Conservation (phyloP, 192 early-diverging fungal species). For the Dispira simplex region DNA sequence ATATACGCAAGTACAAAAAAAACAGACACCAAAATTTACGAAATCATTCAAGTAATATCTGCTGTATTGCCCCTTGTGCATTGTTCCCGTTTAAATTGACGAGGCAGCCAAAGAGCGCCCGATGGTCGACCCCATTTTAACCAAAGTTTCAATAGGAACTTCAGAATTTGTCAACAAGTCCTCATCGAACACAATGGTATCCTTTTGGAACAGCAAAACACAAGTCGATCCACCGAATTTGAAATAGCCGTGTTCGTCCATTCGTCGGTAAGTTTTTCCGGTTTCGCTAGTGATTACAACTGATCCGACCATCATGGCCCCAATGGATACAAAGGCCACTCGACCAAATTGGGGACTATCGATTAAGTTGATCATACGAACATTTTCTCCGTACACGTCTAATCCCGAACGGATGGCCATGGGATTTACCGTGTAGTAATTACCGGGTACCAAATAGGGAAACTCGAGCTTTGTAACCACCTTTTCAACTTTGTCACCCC, state of each 20-base stretch:
- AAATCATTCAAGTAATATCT: too few species aligned
- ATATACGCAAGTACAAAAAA: too few species aligned
- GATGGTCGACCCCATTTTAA: slow-evolving; percentile 30
- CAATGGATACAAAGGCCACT: slow-evolving; percentile 52
- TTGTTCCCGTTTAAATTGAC: too few species aligned
- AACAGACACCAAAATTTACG: too few species aligned
- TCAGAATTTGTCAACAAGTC: slow-evolving; percentile 50
- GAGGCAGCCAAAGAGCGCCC: slow-evolving; percentile 11
- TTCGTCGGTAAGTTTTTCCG: slow-evolving; percentile 28
- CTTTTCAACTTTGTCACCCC: not conserved
- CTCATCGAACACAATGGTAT: slow-evolving; percentile 41
- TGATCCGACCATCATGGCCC: slow-evolving; percentile 78
- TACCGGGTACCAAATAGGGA: slow-evolving; percentile 29
- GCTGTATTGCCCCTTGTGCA: too few species aligned
- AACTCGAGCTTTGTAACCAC: not conserved
- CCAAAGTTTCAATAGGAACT: slow-evolving; percentile 51
- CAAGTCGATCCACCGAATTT: slow-evolving; percentile 72
- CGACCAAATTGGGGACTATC: slow-evolving; percentile 47
- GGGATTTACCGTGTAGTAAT: slow-evolving; percentile 73
- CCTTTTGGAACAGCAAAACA: slow-evolving; percentile 47
- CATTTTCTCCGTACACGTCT: slow-evolving; percentile 74
- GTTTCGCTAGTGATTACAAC: slow-evolving; percentile 39
- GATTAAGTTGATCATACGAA: slow-evolving; percentile 44
- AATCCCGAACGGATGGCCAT: slow-evolving; percentile 56
- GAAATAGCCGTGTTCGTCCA: slow-evolving; percentile 73